Conservation (phyloP, 78 protist genomes). For the Chrysochromulina tobinii region DNA sequence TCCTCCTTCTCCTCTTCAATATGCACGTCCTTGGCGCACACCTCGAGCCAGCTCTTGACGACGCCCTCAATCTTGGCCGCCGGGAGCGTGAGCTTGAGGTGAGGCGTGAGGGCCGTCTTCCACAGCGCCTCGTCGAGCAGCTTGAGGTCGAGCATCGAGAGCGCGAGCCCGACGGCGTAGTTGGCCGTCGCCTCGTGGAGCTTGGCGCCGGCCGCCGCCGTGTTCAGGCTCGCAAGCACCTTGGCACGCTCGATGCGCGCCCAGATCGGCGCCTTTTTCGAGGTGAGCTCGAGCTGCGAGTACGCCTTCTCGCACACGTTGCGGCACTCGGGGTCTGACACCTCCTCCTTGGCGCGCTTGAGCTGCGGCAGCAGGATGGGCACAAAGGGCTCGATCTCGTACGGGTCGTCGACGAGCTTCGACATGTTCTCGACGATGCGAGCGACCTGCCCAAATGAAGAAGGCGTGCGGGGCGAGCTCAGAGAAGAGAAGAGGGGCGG, state of each 20-base stretch:
- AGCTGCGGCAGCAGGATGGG: constrained; percentile 64
- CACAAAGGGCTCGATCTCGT: constrained; percentile 65
- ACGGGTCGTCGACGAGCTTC: constrained; percentile 65
- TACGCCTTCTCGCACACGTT: constrained; percentile 43
- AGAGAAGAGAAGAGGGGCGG: too few species aligned
- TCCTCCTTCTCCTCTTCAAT: constrained; percentile 38
- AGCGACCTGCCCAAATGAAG: background rate
- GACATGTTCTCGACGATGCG: constrained; percentile 67
- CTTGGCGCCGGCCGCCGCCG: background rate
- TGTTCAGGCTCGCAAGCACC: background rate
- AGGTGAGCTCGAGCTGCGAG: background rate
- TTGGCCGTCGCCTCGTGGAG: background rate
- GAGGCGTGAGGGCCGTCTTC: background rate
- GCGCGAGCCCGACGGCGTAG: background rate
- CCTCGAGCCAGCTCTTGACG: background rate
- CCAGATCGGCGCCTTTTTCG: background rate
- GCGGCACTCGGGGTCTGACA: constrained; percentile 76
- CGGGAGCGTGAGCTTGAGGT: background rate
- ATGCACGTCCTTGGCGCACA: background rate
- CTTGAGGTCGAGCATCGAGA: background rate
- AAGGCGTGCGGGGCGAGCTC: too few species aligned
- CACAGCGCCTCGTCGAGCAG: background rate
- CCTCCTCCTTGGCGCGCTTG: constrained; percentile 51
- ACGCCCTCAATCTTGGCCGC: background rate
- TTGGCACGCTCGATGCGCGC: background rate